Conservation (phyloP, 345 rosid genomes). For the Eucalyptus marginata region DNA sequence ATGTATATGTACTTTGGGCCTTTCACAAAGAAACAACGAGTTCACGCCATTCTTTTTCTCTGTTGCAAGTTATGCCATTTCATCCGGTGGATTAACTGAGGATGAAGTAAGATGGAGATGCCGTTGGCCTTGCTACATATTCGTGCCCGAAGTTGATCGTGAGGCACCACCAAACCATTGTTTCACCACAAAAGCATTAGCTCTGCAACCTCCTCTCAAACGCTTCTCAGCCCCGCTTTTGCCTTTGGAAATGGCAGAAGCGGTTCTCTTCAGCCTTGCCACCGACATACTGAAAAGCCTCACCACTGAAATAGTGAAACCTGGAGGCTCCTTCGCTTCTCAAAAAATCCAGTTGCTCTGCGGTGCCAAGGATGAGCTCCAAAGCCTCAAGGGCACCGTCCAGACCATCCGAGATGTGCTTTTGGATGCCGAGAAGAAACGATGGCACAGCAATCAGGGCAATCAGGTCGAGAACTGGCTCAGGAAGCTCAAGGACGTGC, state of each 20-base stretch:
- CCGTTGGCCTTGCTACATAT: background rate
- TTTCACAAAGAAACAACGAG: too few relatives aligned
- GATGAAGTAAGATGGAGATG: background rate
- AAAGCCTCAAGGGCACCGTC: accelerated
- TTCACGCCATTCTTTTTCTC: background rate
- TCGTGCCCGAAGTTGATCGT: background rate
- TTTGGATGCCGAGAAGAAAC: background rate
- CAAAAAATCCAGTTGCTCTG: background rate
- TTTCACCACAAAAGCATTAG: background rate
- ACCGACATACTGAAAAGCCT: background rate
- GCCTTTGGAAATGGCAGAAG: background rate
- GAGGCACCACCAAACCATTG: background rate
- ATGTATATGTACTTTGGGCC: too few relatives aligned
- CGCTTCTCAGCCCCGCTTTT: background rate
- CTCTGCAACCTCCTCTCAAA: background rate
- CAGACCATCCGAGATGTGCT: background rate
- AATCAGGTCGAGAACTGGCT: too few relatives aligned
- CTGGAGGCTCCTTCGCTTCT: background rate
- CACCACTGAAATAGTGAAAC: background rate
- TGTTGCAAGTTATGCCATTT: background rate
- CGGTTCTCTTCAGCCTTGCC: background rate
- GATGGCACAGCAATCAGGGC: too few relatives aligned
- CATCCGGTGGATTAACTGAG: background rate
- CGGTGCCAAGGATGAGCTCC: background rate
- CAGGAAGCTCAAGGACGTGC: too few relatives aligned